Evolutionary conservation across 805 yeast genomes (phyloP).

Genomic region (Wickerhamiella vanderwaltii): DNA sequence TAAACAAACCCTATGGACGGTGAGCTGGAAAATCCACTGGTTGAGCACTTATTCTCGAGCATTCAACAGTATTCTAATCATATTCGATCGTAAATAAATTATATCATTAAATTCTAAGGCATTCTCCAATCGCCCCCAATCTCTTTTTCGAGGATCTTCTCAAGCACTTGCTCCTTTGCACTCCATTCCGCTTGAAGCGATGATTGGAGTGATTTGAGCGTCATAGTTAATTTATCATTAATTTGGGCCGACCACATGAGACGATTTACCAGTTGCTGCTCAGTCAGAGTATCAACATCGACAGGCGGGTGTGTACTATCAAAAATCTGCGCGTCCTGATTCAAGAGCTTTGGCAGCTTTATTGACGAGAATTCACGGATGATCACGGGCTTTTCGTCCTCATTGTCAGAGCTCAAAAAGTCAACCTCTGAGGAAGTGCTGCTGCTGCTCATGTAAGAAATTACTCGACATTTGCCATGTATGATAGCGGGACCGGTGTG

Average conservation of each 20-base stretch:
- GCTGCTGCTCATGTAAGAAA: conserved; percentile 8
- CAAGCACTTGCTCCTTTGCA: conserved; percentile 10
- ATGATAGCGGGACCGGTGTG: too few species aligned
- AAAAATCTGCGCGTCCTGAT: neutral
- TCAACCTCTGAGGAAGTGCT: conserved; percentile 4
- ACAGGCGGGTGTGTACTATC: neutral
- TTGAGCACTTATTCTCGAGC: neutral
- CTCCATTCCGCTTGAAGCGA: conserved; percentile 10
- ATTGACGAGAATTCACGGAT: neutral
- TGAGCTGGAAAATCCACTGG: neutral
- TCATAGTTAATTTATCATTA: neutral
- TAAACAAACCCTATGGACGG: neutral
- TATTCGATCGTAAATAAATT: neutral
- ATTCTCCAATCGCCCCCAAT: conserved; percentile 3
- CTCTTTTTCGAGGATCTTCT: conserved; percentile 3
- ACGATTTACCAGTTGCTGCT: conserved; percentile 5
- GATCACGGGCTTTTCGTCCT: conserved; percentile 1
- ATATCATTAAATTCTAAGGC: neutral
- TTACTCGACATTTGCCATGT: too few species aligned
- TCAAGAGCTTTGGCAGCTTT: neutral
- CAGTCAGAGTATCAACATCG: neutral
- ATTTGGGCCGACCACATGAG: conserved; percentile 7
- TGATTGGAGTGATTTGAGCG: neutral
- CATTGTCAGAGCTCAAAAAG: conserved; percentile 2
- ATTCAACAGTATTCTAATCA: neutral